These are phyloP conservation scores for Colletotrichum sp. DNA, from an alignment of 2,329 filamentous ascomycete genomes.

Conservation along the genomic window DNA sequence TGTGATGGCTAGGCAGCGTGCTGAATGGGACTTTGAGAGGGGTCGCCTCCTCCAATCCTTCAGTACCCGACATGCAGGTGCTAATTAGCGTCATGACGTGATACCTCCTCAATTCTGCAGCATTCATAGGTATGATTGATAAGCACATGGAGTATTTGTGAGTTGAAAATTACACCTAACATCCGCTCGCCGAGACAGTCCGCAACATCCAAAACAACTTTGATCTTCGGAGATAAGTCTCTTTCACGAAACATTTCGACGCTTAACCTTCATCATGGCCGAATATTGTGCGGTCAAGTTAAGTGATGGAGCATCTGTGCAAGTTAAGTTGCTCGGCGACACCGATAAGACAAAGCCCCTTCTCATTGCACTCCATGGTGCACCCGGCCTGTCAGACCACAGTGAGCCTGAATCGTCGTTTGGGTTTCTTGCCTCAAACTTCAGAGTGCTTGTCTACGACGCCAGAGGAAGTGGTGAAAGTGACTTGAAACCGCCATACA, in stretches of 20 bases:
- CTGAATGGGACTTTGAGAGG: not conserved
- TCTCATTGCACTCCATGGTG: constrained; percentile 27
- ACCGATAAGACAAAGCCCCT: constrained; percentile 22
- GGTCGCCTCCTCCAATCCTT: not conserved
- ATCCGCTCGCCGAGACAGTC: not conserved
- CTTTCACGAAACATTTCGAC: not conserved
- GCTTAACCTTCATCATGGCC: not conserved
- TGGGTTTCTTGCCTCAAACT: constrained; percentile 21
- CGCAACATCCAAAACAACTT: not conserved
- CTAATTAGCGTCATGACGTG: not conserved
- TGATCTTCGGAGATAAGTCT: not conserved
- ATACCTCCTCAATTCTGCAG: not conserved
- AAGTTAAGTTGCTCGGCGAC: constrained; percentile 22
- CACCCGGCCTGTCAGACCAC: constrained; percentile 26
- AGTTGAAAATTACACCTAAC: not conserved
- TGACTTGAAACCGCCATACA: constrained; percentile 25
- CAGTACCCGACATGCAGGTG: not conserved
- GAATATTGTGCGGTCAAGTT: not conserved
- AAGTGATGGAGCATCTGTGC: constrained; percentile 25
- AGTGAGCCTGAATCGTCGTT: constrained; percentile 23
- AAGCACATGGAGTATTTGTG: not conserved
- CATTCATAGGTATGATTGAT: not conserved
- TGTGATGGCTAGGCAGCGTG: not conserved
- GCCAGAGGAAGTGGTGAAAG: constrained; percentile 27
- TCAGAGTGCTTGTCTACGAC: constrained; percentile 27